Conservation (phyloP, 148 eudicot species). For the Talinum fruticosum region DNA sequence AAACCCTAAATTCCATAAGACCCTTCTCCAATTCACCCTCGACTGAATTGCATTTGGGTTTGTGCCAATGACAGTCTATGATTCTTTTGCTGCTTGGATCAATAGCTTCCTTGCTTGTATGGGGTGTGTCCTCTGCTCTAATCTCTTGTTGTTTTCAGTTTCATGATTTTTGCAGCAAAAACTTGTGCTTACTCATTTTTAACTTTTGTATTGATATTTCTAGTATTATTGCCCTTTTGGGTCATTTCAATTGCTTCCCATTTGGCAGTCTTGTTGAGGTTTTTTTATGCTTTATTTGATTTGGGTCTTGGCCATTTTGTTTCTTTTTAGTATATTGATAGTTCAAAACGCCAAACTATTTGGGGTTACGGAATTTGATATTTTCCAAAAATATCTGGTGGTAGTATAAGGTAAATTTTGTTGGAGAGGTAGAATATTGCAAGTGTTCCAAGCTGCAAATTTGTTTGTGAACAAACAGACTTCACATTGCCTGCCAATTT, state of each 20-base stretch:
- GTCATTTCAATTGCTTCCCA: not conserved
- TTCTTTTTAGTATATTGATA: not conserved
- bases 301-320: not conserved
- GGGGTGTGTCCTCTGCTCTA: constrained; percentile 48
- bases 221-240: not conserved
- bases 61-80: constrained; percentile 49
- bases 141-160: not conserved
- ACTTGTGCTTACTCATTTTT: not conserved
- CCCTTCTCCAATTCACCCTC: not conserved
- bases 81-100: constrained; percentile 73
- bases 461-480: not conserved
- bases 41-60: not conserved
- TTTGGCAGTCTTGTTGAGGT: not conserved
- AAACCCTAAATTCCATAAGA: constrained; percentile 7
- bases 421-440: not conserved
- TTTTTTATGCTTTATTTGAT: not conserved
- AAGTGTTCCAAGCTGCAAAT: not conserved
- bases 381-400: not conserved
- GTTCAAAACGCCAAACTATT: not conserved
- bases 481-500: not conserved
- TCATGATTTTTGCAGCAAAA: not conserved
- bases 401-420: not conserved
- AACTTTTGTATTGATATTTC: not conserved
- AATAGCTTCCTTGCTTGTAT: constrained; percentile 68
- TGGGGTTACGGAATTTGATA: not conserved